phyloP scores from a whole-genome alignment of 2,329 filamentous ascomycete genomes.

The Hypoxylon sp. region DNA sequence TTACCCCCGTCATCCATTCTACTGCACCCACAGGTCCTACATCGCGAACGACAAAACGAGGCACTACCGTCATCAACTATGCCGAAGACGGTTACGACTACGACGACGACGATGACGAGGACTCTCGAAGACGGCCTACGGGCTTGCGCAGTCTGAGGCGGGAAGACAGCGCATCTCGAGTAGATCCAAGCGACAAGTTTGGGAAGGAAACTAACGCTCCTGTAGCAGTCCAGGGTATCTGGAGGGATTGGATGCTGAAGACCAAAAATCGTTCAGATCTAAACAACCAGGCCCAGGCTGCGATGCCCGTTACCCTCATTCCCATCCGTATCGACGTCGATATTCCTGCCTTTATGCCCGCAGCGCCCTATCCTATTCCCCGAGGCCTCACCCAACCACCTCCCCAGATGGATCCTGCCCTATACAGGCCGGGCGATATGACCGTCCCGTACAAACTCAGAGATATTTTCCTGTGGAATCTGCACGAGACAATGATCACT shows the following conservation, averaged over 20 bases:
- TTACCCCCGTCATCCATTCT: slow-evolving; percentile 84
- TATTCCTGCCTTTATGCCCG: slow-evolving; percentile 80
- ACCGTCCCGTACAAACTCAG: slow-evolving; percentile 89
- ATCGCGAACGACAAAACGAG: slow-evolving; percentile 93
- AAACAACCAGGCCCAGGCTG: slow-evolving; percentile 74
- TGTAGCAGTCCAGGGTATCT: slow-evolving; percentile 88
- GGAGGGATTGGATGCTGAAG: slow-evolving; percentile 95
- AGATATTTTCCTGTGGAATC: slow-evolving; percentile 97
- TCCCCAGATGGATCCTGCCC: slow-evolving; percentile 65
- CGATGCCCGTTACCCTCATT: slow-evolving; percentile 88
- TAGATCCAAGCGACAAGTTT: slow-evolving; percentile 78
- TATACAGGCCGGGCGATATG: slow-evolving; percentile 82
- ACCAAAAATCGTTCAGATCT: slow-evolving; percentile 68
- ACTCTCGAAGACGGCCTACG: slow-evolving; percentile 81
- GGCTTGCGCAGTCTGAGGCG: slow-evolving; percentile 85
- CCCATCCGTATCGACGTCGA: slow-evolving; percentile 97
- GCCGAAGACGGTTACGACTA: slow-evolving; percentile 96
- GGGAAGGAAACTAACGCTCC: slow-evolving; percentile 85
- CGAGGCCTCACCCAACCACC: slow-evolving; percentile 76
- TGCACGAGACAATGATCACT: slow-evolving; percentile 93
- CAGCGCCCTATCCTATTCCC: slow-evolving; percentile 73
- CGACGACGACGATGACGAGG: slow-evolving; percentile 77
- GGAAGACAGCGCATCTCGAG: slow-evolving; percentile 74
- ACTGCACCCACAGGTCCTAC: slow-evolving; percentile 73
- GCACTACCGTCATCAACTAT: slow-evolving; percentile 97